Conservation (phyloP, 2,329 filamentous ascomycete genomes). For the Aciculosporium take region DNA sequence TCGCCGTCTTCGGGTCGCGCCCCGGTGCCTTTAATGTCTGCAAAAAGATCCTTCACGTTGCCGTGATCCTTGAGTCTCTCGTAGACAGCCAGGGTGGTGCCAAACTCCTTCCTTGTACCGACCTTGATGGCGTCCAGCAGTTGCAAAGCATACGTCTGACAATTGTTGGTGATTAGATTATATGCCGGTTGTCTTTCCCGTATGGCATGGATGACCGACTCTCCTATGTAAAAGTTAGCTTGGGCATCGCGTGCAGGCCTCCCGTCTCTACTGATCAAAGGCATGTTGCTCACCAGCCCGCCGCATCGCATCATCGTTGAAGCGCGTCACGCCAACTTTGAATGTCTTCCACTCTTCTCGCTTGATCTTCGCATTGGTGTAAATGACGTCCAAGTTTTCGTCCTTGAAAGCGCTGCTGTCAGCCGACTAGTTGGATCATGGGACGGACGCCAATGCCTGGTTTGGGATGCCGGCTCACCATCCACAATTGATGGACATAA, state of each 20-base stretch:
- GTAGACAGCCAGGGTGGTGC: conserved; percentile 38
- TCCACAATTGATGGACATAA: conserved; percentile 44
- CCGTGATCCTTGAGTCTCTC: conserved; percentile 34
- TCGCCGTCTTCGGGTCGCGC: conserved; percentile 13
- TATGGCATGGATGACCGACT: conserved; percentile 39
- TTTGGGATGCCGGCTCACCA: conserved; percentile 23
- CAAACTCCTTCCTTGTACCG: conserved; percentile 35
- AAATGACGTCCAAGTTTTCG: conserved; percentile 41
- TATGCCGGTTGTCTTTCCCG: conserved; percentile 33
- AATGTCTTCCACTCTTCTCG: conserved; percentile 36
- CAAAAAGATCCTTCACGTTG: conserved; percentile 37
- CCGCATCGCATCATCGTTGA: conserved; percentile 38
- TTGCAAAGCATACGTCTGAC: conserved; percentile 40
- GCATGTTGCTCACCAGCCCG: conserved; percentile 27
- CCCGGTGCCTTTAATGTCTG: conserved; percentile 4
- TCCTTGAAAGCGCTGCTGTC: conserved; percentile 18
- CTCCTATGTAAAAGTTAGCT: conserved; percentile 20
- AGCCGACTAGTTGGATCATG: neutral
- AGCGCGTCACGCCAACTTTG: conserved; percentile 35
- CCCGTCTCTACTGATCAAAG: neutral
- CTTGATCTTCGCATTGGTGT: conserved; percentile 35
- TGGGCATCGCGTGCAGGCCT: neutral
- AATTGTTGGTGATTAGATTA: conserved; percentile 47
- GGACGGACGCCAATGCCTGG: neutral
- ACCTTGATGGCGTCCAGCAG: conserved; percentile 41